Evolutionary conservation across 495 filamentous ascomycete genomes (phyloP).

Genomic region (Aspergillus panamensis): DNA sequence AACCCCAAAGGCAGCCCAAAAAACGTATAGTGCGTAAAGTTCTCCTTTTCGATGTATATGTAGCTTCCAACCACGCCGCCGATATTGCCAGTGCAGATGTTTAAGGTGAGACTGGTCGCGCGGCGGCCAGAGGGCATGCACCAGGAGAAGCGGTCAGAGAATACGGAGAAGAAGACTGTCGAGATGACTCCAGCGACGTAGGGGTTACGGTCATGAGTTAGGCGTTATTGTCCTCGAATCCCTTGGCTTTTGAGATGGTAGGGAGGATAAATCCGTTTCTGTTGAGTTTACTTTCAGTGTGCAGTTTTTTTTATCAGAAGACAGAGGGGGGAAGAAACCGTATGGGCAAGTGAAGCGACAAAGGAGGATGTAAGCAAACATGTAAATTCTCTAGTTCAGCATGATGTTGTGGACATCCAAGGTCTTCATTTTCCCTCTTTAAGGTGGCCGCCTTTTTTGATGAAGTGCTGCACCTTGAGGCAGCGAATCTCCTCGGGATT

Average conservation of each 20-base stretch:
- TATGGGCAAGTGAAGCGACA: constrained; percentile 29
- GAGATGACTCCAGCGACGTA: constrained; percentile 34
- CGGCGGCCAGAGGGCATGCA: constrained; percentile 35
- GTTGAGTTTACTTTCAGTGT: not conserved
- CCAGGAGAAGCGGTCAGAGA: constrained; percentile 39
- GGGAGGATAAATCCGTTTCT: constrained; percentile 34
- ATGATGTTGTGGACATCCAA: constrained; percentile 21
- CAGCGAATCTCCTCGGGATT: constrained; percentile 25
- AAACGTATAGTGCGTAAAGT: constrained; percentile 31
- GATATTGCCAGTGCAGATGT: constrained; percentile 36
- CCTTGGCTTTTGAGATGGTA: constrained; percentile 31
- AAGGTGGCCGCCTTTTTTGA: constrained; percentile 29
- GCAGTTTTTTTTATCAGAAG: not conserved
- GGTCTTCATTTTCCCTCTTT: constrained; percentile 21
- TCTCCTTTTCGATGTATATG: constrained; percentile 34
- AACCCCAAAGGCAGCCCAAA: constrained; percentile 32
- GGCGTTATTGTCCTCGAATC: constrained; percentile 29
- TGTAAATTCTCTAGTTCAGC: constrained; percentile 29
- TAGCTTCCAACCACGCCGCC: constrained; percentile 35
- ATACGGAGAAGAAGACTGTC: constrained; percentile 27
- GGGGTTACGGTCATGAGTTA: constrained; percentile 32
- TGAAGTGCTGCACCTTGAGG: constrained; percentile 26
- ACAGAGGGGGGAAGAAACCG: not conserved
- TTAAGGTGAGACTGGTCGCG: constrained; percentile 36
- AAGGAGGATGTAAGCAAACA: constrained; percentile 29